These are phyloP conservation scores for Globisporangium orthogonon DNA, from an alignment of 352 stramenopile species.

Conservation along the genomic window DNA sequence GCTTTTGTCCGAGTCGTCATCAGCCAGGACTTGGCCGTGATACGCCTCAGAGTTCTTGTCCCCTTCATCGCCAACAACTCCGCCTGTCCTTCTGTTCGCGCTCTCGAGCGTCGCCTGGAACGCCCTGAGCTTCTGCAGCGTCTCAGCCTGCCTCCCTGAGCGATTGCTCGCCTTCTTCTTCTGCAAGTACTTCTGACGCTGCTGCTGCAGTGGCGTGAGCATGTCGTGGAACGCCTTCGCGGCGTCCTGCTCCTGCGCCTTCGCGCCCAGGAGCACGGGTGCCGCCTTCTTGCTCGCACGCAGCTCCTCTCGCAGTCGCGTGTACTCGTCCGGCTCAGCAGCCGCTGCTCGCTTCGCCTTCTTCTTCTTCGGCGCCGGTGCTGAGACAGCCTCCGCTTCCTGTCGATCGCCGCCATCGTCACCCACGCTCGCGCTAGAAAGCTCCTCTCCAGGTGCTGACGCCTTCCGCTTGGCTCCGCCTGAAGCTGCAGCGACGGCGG, in stretches of 20 bases:
- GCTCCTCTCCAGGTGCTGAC: neutral
- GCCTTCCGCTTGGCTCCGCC: neutral
- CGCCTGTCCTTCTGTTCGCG: slow-evolving; percentile 22
- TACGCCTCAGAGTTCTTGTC: slow-evolving; percentile 27
- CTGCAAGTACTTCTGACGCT: slow-evolving; percentile 65
- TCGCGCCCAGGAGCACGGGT: slow-evolving; percentile 43
- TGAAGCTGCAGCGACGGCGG: slow-evolving; percentile 4
- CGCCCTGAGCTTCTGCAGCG: slow-evolving; percentile 55
- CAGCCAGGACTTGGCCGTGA: slow-evolving; percentile 63
- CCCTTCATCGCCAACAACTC: slow-evolving; percentile 5
- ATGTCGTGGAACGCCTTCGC: slow-evolving; percentile 59
- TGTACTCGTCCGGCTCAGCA: slow-evolving; percentile 56
- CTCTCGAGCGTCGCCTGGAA: slow-evolving; percentile 50
- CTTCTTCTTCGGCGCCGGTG: slow-evolving; percentile 3
- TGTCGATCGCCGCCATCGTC: neutral
- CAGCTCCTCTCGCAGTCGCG: slow-evolving; percentile 57
- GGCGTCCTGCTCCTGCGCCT: slow-evolving; percentile 49
- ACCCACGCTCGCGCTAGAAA: neutral
- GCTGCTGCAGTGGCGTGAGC: slow-evolving; percentile 69
- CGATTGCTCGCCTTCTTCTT: slow-evolving; percentile 51
- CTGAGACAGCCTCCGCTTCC: neutral
- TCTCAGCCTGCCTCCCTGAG: slow-evolving; percentile 55
- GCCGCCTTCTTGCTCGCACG: slow-evolving; percentile 55
- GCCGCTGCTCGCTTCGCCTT: slow-evolving; percentile 13
- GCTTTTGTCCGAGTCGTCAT: slow-evolving; percentile 26